Percentiles rank a stretch among this genome's conserved stretches.
These are phyloP conservation scores for Cryptococcus neoformans DNA, from an alignment of 1,284 basidiomycete species.

Conservation along the genomic window DNA sequence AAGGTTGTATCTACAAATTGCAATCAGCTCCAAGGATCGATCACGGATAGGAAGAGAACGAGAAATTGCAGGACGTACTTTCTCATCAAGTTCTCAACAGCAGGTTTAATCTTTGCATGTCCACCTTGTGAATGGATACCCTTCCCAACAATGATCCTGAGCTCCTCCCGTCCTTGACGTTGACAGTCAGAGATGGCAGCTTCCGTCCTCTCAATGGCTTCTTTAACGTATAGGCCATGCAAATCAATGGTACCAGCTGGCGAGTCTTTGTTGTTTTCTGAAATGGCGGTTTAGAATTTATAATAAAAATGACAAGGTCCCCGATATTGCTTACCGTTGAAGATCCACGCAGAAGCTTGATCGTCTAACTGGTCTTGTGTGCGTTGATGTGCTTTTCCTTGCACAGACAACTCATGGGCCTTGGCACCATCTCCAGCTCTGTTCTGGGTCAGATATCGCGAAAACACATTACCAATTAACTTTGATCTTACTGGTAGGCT, in stretches of 20 bases:
- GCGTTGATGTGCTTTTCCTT: constrained; percentile 77
- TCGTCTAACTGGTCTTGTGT: constrained; percentile 79
- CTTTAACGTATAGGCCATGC: constrained; percentile 90
- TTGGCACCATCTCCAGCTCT: constrained; percentile 65
- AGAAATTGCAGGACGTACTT: constrained; percentile 51
- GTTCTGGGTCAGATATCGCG: constrained; percentile 6
- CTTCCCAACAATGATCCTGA: constrained; percentile 88
- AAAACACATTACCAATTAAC: constrained; percentile 65
- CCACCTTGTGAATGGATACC: constrained; percentile 81
- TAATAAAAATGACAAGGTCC: neutral
- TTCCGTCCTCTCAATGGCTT: constrained; percentile 74
- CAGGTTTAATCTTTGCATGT: constrained; percentile 86
- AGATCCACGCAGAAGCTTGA: constrained; percentile 89
- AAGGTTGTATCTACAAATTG: constrained; percentile 60
- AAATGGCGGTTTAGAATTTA: neutral
- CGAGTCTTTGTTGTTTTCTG: constrained; percentile 81
- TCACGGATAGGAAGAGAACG: neutral
- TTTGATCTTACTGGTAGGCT: constrained; percentile 52
- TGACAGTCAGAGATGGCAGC: constrained; percentile 67
- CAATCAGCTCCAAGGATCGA: neutral
- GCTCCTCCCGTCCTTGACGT: constrained; percentile 60
- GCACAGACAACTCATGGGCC: constrained; percentile 77
- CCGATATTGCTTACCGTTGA: constrained; percentile 56
- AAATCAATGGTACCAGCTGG: constrained; percentile 76
- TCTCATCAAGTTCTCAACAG: constrained; percentile 81